Evolutionary conservation across 768 basidiomycete species (phyloP).

Genomic region (Amanita fuliginea): DNA sequence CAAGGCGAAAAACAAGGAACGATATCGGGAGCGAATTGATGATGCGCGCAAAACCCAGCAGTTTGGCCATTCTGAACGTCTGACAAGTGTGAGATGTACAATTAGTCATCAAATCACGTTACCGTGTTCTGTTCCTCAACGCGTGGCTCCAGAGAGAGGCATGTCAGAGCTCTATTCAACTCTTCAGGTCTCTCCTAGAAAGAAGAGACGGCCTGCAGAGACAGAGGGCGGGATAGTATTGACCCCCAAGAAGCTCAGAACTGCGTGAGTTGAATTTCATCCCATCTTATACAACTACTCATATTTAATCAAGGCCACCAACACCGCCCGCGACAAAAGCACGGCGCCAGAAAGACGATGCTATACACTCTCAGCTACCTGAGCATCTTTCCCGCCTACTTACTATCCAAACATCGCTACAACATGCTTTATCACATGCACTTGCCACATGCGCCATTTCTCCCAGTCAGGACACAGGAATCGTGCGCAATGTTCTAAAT

Average conservation of each 20-base stretch:
- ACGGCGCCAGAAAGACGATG: slow-evolving; percentile 17
- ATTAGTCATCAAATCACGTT: slow-evolving; percentile 5
- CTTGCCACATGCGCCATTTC: slow-evolving; percentile 75
- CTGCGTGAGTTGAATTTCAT: slow-evolving; percentile 28
- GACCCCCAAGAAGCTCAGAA: slow-evolving; percentile 63
- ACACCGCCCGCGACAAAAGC: slow-evolving; percentile 44
- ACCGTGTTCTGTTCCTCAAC: not conserved
- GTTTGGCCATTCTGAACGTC: not conserved
- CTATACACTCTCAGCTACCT: slow-evolving; percentile 29
- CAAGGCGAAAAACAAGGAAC: not conserved
- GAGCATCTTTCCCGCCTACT: slow-evolving; percentile 49
- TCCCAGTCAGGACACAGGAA: slow-evolving; percentile 63
- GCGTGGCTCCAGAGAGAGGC: not conserved
- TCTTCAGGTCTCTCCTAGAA: slow-evolving; percentile 55
- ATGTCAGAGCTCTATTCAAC: slow-evolving; percentile 56
- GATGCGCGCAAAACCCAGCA: not conserved
- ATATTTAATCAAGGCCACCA: slow-evolving; percentile 29
- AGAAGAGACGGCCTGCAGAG: slow-evolving; percentile 48
- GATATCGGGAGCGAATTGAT: not conserved
- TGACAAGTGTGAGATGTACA: not conserved
- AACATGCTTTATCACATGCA: slow-evolving; percentile 78
- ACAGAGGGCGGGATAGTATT: slow-evolving; percentile 43
- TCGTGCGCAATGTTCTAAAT: slow-evolving; percentile 70
- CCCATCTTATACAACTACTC: not conserved
- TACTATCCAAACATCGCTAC: slow-evolving; percentile 56